phyloP scores from a whole-genome alignment of 208 protist species.

The Histomonas meleagridis region DNA sequence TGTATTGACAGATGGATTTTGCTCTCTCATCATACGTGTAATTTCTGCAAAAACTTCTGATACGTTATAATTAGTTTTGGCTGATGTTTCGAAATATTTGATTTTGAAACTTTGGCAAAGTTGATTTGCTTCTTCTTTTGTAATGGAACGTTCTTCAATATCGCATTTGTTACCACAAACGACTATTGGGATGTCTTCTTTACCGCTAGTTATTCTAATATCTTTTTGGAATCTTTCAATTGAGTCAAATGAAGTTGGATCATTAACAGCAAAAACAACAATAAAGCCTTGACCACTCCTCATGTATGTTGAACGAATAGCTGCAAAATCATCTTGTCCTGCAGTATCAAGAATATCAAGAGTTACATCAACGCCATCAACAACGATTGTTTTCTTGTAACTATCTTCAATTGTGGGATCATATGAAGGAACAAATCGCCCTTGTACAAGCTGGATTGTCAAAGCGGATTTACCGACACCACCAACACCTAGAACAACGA shows the following conservation, averaged over 20 bases:
- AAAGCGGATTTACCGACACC: constrained; percentile 65
- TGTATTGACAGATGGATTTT: too few species aligned
- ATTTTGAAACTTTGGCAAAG: not conserved
- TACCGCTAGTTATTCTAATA: not conserved
- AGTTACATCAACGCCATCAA: not conserved
- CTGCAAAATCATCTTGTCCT: constrained; percentile 35
- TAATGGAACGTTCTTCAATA: not conserved
- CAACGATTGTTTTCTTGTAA: not conserved
- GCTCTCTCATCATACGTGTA: too few species aligned
- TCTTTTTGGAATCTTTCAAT: constrained; percentile 14
- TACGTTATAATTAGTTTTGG: not conserved
- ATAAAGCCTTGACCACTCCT: constrained; percentile 14
- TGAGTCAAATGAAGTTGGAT: not conserved
- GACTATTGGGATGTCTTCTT: constrained; percentile 28
- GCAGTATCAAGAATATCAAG: constrained; percentile 38
- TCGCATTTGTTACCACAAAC: constrained; percentile 38
- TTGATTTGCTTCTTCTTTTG: not conserved
- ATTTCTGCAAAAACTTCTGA: not conserved
- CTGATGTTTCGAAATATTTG: not conserved
- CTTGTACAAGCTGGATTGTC: constrained; percentile 58
- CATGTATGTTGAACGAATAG: constrained; percentile 25
- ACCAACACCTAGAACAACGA: constrained; percentile 56
- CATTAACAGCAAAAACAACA: constrained; percentile 10
- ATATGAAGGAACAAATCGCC: constrained; percentile 61
- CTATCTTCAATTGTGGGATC: constrained; percentile 58